phyloP scores from a whole-genome alignment of 306 rosid genomes.

The Quercus glauca region DNA sequence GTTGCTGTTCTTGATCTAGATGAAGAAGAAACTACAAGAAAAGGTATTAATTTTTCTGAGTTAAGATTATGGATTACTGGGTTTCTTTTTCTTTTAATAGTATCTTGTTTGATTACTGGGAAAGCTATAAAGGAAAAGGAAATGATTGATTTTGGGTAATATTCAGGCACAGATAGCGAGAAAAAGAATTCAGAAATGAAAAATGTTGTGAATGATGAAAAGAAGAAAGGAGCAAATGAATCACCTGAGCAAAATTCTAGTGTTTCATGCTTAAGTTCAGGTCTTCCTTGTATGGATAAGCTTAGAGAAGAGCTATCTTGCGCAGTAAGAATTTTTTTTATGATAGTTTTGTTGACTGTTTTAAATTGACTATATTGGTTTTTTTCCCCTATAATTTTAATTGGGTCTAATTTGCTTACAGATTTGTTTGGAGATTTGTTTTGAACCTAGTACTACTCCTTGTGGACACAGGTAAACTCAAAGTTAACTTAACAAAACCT shows the following conservation, averaged over 20 bases:
- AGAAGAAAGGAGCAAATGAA: constrained; percentile 35
- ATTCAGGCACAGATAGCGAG: constrained; percentile 35
- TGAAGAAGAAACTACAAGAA: constrained; percentile 43
- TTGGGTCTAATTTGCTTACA: constrained; percentile 24
- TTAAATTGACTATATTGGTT: not conserved
- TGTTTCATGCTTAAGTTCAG: constrained; percentile 36
- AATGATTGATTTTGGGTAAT: not conserved
- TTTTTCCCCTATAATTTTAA: not conserved
- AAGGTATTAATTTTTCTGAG: constrained; percentile 32
- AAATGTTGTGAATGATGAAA: constrained; percentile 23
- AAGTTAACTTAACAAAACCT: not conserved
- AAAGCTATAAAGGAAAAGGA: not conserved
- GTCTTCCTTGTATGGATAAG: constrained; percentile 75
- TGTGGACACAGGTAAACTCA: constrained; percentile 88
- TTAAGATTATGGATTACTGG: not conserved
- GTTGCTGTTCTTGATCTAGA: constrained; percentile 67
- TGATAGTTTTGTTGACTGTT: not conserved
- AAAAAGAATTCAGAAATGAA: constrained; percentile 35
- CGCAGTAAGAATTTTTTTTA: constrained; percentile 55
- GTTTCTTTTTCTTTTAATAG: not conserved
- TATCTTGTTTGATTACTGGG: not conserved
- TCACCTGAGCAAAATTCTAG: constrained; percentile 28
- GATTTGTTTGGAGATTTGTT: constrained; percentile 96
- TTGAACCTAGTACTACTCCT: constrained; percentile 92
- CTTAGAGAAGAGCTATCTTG: constrained; percentile 95